Evolutionary conservation across 768 basidiomycete species (phyloP).

Genomic region (Leccinum sublutescens): DNA sequence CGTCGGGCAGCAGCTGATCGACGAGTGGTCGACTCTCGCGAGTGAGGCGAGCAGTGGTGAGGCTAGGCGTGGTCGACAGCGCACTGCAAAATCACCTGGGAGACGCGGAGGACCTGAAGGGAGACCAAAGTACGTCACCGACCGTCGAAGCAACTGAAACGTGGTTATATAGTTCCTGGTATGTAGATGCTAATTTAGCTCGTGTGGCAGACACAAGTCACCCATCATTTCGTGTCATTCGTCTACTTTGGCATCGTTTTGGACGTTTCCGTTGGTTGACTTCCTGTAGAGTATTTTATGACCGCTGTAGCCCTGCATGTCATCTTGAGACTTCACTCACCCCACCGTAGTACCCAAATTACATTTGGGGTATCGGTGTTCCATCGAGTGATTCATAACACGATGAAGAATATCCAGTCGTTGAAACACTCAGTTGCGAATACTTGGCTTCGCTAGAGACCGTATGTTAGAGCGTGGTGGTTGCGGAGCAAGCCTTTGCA

Average conservation of each 20-base stretch:
- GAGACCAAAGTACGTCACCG: not conserved
- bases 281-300: not conserved
- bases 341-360: no score
- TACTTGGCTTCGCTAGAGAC: not conserved
- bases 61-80: not conserved
- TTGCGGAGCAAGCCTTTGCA: no score
- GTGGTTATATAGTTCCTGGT: no score
- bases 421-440: not conserved
- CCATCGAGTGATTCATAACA: not conserved
- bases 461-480: no score
- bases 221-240: not conserved
- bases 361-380: no score
- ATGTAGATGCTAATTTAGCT: no score
- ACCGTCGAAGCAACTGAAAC: not conserved
- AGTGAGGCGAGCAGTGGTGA: constrained; percentile 9
- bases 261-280: not conserved
- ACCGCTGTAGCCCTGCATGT: not conserved
- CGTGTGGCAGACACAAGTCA: no score
- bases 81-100: constrained; percentile 6
- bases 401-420: not conserved
- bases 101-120: not conserved
- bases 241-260: not conserved
- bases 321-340: not conserved
- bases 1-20: constrained; percentile 64
- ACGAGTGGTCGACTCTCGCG: constrained; percentile 58